These are phyloP conservation scores for Lathyrus sativus DNA, from an alignment of 306 rosid genomes.

Conservation along the genomic window DNA sequence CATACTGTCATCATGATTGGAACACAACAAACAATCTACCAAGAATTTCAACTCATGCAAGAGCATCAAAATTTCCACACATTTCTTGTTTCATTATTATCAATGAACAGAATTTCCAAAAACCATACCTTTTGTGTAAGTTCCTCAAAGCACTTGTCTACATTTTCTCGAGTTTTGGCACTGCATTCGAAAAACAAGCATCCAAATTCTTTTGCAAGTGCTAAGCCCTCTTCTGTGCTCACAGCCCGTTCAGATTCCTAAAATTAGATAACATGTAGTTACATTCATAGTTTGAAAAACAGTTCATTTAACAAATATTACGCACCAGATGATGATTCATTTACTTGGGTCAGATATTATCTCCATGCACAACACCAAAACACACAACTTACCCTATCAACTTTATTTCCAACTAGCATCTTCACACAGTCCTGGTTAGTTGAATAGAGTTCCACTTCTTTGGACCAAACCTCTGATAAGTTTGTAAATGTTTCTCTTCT, in stretches of 20 bases:
- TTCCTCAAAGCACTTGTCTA: slow-evolving; percentile 83
- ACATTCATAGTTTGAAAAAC: background rate
- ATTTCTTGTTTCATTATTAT: too few relatives aligned
- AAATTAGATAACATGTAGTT: background rate
- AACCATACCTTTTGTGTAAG: slow-evolving; percentile 75
- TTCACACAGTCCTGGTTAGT: slow-evolving; percentile 82
- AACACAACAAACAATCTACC: slow-evolving; percentile 7
- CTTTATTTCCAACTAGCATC: slow-evolving; percentile 95
- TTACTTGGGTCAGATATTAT: slow-evolving; percentile 21
- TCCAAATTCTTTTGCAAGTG: slow-evolving; percentile 84
- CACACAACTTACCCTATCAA: slow-evolving; percentile 74
- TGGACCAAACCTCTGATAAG: slow-evolving; percentile 88
- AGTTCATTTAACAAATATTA: slow-evolving; percentile 21
- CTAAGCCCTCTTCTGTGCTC: slow-evolving; percentile 84
- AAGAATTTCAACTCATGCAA: background rate
- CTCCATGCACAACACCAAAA: slow-evolving; percentile 21
- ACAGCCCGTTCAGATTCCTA: slow-evolving; percentile 91
- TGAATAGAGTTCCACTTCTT: slow-evolving; percentile 87
- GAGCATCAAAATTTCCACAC: too few relatives aligned
- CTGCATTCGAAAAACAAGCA: slow-evolving; percentile 87
- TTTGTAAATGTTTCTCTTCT: slow-evolving; percentile 82
- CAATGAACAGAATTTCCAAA: too few relatives aligned
- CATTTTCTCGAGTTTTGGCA: slow-evolving; percentile 92
- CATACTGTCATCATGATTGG: slow-evolving; percentile 41
- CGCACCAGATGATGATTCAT: slow-evolving; percentile 2